Evolutionary conservation across 768 basidiomycete species (phyloP), one percentile per base, ranked within the genome.

Genomic region (Cystofilobasidium bisporidii): DNA sequence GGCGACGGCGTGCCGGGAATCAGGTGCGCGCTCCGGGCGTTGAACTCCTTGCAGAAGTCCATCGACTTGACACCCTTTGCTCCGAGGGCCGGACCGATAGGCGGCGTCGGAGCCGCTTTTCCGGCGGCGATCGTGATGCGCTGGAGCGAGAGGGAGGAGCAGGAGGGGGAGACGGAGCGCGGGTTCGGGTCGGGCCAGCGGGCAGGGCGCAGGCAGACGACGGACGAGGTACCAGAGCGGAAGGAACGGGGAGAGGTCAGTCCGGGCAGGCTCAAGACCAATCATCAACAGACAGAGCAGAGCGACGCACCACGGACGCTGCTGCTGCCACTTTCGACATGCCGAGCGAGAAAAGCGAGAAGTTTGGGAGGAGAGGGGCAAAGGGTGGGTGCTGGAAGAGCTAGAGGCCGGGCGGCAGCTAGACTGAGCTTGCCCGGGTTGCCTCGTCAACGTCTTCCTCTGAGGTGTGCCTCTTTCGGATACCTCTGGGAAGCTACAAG

Each of bases 31-130:
- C 94, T 97, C 71, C 87, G 86, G n/a, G 94, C 93, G 75, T 99
- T 99, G 81, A 98, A 99, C 77, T 98, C 92, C 78, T 97, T 99
- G 82, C 92, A 96, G 76, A 99, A 99, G 80, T 99, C 96, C 88
- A 98, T 98, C 32, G 92, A 91, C 79, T 96, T 97, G 72, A 99
- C 93, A 73, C 96, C 96, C 74, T 91, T 86, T 71, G 96, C 94
- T 80, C 96, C 96, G 63, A 99, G 84, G 38, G 93, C 94, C 64
- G 94, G 94, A 74, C 94, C 94, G 61, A 99, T 88, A 12, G 94
- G 94, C 65, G 94, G 94, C 45, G 90, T 88, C 22, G 94, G 93
- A 32, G 93, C 87, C 41, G 94, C 94, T 76, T 97, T 97, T 53
- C 91, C 92, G 53, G 94, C 94, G 61, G 86, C 84, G 69, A 97